Conservation (phyloP, 768 basidiomycete species). For the Kwoniella sp. region DNA sequence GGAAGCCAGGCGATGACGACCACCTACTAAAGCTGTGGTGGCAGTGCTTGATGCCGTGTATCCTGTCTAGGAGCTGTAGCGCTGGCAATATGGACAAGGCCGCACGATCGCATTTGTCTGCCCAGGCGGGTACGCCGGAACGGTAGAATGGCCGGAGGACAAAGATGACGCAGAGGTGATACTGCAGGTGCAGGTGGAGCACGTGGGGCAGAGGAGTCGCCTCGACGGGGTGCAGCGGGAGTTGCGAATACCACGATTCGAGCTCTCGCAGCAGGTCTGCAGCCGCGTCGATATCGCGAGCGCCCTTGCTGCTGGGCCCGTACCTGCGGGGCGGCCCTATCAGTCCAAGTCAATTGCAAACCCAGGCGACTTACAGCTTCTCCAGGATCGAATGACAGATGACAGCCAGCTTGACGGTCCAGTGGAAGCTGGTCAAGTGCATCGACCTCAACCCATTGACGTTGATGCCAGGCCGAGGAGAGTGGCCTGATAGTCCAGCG, state of each 20-base stretch:
- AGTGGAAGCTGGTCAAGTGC: constrained; percentile 23
- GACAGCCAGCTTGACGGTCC: constrained; percentile 15
- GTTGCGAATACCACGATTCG: constrained; percentile 11
- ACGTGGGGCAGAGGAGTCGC: constrained; percentile 17
- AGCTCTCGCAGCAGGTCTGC: constrained; percentile 7
- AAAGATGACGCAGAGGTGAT: constrained; percentile 19
- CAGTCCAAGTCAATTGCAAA: too few species aligned
- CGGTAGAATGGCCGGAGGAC: constrained; percentile 23
- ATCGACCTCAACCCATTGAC: constrained; percentile 11
- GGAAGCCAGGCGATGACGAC: background rate
- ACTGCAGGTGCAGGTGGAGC: constrained; percentile 17
- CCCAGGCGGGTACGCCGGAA: constrained; percentile 1
- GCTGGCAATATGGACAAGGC: constrained; percentile 13
- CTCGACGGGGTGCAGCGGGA: constrained; percentile 15
- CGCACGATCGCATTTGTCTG: constrained; percentile 15
- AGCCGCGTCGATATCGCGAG: background rate
- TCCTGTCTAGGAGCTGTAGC: constrained; percentile 11
- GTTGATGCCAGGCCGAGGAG: background rate
- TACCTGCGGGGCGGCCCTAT: constrained; percentile 8
- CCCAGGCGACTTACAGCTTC: background rate
- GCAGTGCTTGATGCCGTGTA: constrained; percentile 9
- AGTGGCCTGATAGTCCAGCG: background rate
- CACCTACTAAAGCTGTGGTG: constrained; percentile 25
- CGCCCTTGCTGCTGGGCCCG: background rate
- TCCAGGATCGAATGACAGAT: constrained; percentile 13